Evolutionary conservation across 75 land plant species (phyloP).

Genomic region (Pinus albicaulis): DNA sequence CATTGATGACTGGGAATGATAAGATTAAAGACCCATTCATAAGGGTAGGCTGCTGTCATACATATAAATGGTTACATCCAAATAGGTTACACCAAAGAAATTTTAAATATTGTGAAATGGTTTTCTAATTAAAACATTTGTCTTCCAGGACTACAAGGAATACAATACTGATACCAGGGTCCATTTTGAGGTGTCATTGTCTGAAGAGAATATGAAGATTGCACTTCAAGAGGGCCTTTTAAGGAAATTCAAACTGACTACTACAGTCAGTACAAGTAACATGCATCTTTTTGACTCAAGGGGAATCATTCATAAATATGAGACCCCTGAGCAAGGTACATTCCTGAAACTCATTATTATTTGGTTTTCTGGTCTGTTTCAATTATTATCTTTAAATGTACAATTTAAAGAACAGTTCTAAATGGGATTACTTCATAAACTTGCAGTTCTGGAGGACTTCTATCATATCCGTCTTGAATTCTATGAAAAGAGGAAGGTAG

Average conservation of each 20-base stretch:
- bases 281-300: slow-evolving; percentile 93
- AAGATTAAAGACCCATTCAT: slow-evolving; percentile 88
- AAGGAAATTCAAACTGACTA: slow-evolving; percentile 93
- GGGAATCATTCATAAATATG: slow-evolving; percentile 86
- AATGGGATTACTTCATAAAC: not conserved
- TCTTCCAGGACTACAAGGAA: slow-evolving; percentile 63
- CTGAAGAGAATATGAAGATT: slow-evolving; percentile 70
- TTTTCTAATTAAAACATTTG: not conserved
- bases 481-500: slow-evolving; percentile 89
- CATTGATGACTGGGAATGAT: slow-evolving; percentile 47
- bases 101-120: slow-evolving; percentile 13
- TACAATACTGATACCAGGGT: slow-evolving; percentile 60
- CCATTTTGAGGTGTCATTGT: slow-evolving; percentile 66
- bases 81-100: not conserved
- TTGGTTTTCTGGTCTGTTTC: not conserved
- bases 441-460: slow-evolving; percentile 88
- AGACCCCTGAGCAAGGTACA: slow-evolving; percentile 91
- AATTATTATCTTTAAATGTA: not conserved
- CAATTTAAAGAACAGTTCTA: not conserved
- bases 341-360: slow-evolving; percentile 2
- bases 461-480: slow-evolving; percentile 68
- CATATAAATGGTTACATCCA: not conserved
- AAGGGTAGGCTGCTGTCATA: slow-evolving; percentile 36
- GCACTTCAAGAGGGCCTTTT: slow-evolving; percentile 79
- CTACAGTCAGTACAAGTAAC: slow-evolving; percentile 91